Conservation (phyloP, 768 basidiomycete genomes). For the Xerocomellus chrysenteron region DNA sequence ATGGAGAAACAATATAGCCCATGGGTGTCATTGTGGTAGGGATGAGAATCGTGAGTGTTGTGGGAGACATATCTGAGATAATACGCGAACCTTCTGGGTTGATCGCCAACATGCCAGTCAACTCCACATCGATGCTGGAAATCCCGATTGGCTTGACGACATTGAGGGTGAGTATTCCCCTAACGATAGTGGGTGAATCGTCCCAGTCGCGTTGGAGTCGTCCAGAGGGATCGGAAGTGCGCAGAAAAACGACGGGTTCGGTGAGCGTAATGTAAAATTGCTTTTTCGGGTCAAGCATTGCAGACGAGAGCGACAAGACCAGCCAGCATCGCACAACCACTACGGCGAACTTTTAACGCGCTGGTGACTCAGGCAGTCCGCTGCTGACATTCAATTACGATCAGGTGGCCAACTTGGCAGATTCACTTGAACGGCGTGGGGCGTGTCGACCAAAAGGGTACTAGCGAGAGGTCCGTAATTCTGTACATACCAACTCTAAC, state of each 20-base stretch:
- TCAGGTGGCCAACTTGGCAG: no score
- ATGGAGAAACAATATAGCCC: background rate
- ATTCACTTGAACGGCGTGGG: no score
- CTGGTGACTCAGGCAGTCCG: background rate
- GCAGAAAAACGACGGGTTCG: constrained; percentile 74
- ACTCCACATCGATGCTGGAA: constrained; percentile 49
- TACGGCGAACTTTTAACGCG: no score
- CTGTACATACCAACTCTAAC: no score
- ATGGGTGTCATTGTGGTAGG: background rate
- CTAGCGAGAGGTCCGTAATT: no score
- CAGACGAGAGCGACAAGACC: background rate
- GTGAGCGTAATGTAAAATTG: constrained; percentile 51
- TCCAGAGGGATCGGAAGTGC: constrained; percentile 47
- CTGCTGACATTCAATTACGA: no score
- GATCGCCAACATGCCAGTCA: constrained; percentile 66
- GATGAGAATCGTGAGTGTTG: background rate
- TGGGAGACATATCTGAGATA: background rate
- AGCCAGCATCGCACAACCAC: no score
- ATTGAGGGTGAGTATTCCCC: constrained; percentile 63
- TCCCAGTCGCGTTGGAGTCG: constrained; percentile 31
- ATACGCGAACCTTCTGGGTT: constrained; percentile 76
- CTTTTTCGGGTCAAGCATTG: constrained; percentile 28
- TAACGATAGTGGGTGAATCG: constrained; percentile 60
- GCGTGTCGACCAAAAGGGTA: no score
- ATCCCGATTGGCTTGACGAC: constrained; percentile 81